Evolutionary conservation across 1,284 basidiomycete species (phyloP).

Genomic region (Tausonia pullulans): DNA sequence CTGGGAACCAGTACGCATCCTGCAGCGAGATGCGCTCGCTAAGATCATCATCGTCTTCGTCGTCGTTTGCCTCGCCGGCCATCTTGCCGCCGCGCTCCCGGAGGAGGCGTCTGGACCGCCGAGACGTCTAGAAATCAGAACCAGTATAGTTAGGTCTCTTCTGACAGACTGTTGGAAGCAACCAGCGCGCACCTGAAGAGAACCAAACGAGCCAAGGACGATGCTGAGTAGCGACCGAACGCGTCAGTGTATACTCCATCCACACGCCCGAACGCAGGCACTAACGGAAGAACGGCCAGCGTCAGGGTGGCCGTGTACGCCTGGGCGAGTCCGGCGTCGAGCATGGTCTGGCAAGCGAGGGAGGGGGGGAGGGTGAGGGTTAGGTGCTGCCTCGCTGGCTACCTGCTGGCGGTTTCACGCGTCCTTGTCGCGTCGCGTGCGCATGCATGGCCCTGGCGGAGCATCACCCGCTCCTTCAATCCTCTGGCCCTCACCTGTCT

Average conservation of each 20-base stretch:
- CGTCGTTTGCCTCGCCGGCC: slow-evolving; percentile 19
- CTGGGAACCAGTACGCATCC: slow-evolving; percentile 66
- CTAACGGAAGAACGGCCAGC: slow-evolving; percentile 12
- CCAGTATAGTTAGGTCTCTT: background rate
- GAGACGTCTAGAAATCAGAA: background rate
- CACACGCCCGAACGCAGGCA: background rate
- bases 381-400: too few species aligned
- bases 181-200: slow-evolving; percentile 28
- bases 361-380: slow-evolving; percentile 27
- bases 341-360: background rate
- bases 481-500: too few species aligned
- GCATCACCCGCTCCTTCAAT: too few species aligned
- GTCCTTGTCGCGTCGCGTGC: too few species aligned
- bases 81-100: slow-evolving; percentile 2
- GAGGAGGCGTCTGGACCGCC: slow-evolving; percentile 3
- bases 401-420: too few species aligned
- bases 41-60: slow-evolving; percentile 42
- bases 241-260: too few species aligned
- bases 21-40: slow-evolving; percentile 49
- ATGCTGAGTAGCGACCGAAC: slow-evolving; percentile 19
- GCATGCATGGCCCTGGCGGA: too few species aligned
- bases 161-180: background rate
- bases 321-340: slow-evolving; percentile 8
- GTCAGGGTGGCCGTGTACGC: slow-evolving; percentile 11
- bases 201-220: slow-evolving; percentile 32